phyloP scores from a whole-genome alignment of 2,329 filamentous ascomycete species.

The Colletotrichum sp. region DNA sequence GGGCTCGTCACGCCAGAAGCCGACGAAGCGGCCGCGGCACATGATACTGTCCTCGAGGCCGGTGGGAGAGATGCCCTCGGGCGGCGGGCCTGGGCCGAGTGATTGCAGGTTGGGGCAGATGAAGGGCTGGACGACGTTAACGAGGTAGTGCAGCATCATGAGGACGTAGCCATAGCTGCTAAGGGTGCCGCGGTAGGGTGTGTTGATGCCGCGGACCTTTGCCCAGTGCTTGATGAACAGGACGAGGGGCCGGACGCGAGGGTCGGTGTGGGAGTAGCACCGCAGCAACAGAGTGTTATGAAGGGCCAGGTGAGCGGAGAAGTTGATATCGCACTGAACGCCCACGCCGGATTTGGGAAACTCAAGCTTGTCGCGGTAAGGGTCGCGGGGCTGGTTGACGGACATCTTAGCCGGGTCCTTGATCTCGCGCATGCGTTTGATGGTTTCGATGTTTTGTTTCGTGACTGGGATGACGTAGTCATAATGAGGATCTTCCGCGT shows the following conservation, averaged over 20 bases:
- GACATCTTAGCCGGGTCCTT: conserved; percentile 55
- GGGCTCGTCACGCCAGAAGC: conserved; percentile 79
- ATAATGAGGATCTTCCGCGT: conserved; percentile 21
- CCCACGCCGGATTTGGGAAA: conserved; percentile 79
- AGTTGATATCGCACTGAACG: conserved; percentile 94
- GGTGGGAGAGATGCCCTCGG: conserved; percentile 29
- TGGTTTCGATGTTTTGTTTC: conserved; percentile 32
- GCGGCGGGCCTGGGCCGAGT: conserved; percentile 49
- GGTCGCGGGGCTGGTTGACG: conserved; percentile 57
- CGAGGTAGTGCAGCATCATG: conserved; percentile 90
- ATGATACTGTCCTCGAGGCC: conserved; percentile 43
- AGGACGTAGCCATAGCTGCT: conserved; percentile 91
- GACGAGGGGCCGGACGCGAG: conserved; percentile 77
- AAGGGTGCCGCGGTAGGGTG: conserved; percentile 82
- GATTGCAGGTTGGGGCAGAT: conserved; percentile 85
- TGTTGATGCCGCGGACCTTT: conserved; percentile 84
- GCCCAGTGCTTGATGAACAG: conserved; percentile 93
- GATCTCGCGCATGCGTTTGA: conserved; percentile 50
- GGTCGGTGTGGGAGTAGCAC: conserved; percentile 82
- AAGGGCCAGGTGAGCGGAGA: conserved; percentile 81
- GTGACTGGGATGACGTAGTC: conserved; percentile 44
- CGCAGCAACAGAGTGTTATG: conserved; percentile 84
- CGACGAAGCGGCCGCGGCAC: conserved; percentile 72
- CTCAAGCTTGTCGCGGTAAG: conserved; percentile 68
- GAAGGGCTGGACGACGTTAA: conserved; percentile 81